A percentile compares a stretch with the other conserved stretches of the same genome.
These are phyloP conservation scores for Candida maltosa DNA, from an alignment of 805 yeast species.

Conservation along the genomic window DNA sequence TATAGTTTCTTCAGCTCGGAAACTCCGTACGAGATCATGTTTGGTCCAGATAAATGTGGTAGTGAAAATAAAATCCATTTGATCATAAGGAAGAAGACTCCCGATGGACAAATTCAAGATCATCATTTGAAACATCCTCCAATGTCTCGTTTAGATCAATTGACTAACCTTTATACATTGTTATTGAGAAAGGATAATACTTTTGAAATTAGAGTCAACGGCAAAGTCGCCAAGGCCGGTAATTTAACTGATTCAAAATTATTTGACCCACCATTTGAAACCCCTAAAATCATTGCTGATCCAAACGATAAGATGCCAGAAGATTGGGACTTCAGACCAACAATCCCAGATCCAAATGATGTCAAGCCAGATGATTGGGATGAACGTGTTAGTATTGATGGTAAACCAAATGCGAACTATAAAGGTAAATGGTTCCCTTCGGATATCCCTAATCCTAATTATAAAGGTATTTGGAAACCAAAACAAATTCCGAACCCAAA, in stretches of 20 bases:
- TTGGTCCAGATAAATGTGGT: constrained; percentile 94
- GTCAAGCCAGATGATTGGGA: constrained; percentile 85
- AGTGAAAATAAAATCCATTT: constrained; percentile 75
- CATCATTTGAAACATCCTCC: constrained; percentile 70
- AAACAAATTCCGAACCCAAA: constrained; percentile 65
- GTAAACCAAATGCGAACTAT: constrained; percentile 64
- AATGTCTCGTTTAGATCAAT: constrained; percentile 53
- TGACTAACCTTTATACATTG: constrained; percentile 73
- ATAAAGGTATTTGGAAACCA: constrained; percentile 78
- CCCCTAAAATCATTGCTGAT: constrained; percentile 60
- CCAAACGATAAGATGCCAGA: constrained; percentile 60
- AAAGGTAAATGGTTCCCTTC: constrained; percentile 81
- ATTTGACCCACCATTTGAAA: constrained; percentile 65
- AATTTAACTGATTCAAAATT: constrained; percentile 47
- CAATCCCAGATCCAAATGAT: constrained; percentile 67
- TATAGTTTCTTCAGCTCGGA: constrained; percentile 54
- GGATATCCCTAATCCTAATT: constrained; percentile 65
- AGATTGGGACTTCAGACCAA: constrained; percentile 75
- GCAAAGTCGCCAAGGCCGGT: constrained; percentile 70
- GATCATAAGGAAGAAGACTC: constrained; percentile 59
- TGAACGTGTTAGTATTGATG: constrained; percentile 59
- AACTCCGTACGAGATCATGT: constrained; percentile 82
- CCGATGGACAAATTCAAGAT: constrained; percentile 58
- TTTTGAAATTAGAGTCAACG: constrained; percentile 81
- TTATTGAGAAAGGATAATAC: constrained; percentile 61